Percentiles rank a stretch among this genome's conserved stretches.
These are phyloP conservation scores for Skeletonema marinoi DNA, from an alignment of 108 stramenopile genomes.

Conservation along the genomic window DNA sequence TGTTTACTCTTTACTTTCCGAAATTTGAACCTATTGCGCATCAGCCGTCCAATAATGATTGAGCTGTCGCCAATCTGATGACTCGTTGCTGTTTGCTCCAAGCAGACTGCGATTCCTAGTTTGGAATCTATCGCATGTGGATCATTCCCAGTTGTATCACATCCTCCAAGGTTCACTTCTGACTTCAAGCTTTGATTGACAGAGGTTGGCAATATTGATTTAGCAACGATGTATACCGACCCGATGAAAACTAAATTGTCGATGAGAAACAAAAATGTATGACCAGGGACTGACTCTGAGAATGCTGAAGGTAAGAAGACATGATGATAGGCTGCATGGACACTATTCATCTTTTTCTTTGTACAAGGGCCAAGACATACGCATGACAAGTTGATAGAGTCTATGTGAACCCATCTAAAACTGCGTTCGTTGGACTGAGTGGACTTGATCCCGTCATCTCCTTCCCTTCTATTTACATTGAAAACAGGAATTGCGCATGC, in stretches of 20 bases:
- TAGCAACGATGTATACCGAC: slow-evolving; percentile 33
- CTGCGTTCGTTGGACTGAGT: not conserved
- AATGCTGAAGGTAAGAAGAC: slow-evolving; percentile 23
- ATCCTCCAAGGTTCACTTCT: not conserved
- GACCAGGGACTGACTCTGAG: slow-evolving; percentile 4
- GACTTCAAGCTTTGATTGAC: not conserved
- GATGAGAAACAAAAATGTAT: slow-evolving; percentile 42
- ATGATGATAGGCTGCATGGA: not conserved
- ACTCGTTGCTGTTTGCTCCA: slow-evolving; percentile 19
- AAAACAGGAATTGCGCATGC: slow-evolving; percentile 26
- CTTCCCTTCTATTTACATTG: not conserved
- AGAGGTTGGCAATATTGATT: slow-evolving; percentile 4
- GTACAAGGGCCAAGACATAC: slow-evolving; percentile 49
- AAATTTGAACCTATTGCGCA: slow-evolving; percentile 49
- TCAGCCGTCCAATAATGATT: slow-evolving; percentile 33
- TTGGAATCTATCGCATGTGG: not conserved
- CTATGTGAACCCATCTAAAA: slow-evolving; percentile 42
- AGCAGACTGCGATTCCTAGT: slow-evolving; percentile 31
- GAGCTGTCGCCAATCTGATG: not conserved
- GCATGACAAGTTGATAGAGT: slow-evolving; percentile 54
- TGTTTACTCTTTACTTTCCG: slow-evolving; percentile 22
- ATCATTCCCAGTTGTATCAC: not conserved
- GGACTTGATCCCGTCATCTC: not conserved
- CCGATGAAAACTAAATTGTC: slow-evolving; percentile 31
- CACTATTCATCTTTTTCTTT: not conserved